phyloP scores from a whole-genome alignment of 495 filamentous ascomycete species.

The Mycothermus thermophilus region DNA sequence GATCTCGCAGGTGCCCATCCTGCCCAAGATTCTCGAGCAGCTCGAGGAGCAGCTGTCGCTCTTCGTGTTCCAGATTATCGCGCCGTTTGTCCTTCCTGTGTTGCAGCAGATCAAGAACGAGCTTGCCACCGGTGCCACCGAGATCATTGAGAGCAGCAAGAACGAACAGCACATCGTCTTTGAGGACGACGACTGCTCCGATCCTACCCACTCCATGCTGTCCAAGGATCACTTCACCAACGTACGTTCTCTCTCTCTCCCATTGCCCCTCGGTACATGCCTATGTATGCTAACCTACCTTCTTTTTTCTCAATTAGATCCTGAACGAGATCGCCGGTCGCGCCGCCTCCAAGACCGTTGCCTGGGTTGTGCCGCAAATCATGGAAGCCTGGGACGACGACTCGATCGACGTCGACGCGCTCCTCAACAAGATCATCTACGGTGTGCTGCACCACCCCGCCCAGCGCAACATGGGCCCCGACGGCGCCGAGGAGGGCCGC shows the following conservation, averaged over 20 bases:
- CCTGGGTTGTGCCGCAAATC: conserved; percentile 73
- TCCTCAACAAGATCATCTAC: conserved; percentile 57
- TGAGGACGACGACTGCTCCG: conserved; percentile 53
- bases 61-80: conserved; percentile 76
- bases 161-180: conserved; percentile 77
- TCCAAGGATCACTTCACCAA: conserved; percentile 89
- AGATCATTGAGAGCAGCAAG: conserved; percentile 68
- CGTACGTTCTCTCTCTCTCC: conserved; percentile 15
- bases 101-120: conserved; percentile 74
- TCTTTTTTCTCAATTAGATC: conserved; percentile 36
- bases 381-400: conserved; percentile 80
- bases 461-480: conserved; percentile 50
- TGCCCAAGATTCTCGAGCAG: conserved; percentile 66
- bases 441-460: conserved; percentile 84
- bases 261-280: not conserved
- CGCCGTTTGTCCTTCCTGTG: conserved; percentile 73
- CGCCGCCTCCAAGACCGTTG: conserved; percentile 59
- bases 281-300: not conserved
- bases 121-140: conserved; percentile 67
- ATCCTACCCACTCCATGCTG: conserved; percentile 93
- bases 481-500: conserved; percentile 61
- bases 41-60: conserved; percentile 65
- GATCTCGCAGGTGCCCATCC: conserved; percentile 65
- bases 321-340: conserved; percentile 82
- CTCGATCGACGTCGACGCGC: conserved; percentile 46